A percentile compares a stretch with the other conserved stretches of the same genome.
phyloP scores from a whole-genome alignment of 2,329 filamentous ascomycete genomes.

The Sordariomycetes sp. region DNA sequence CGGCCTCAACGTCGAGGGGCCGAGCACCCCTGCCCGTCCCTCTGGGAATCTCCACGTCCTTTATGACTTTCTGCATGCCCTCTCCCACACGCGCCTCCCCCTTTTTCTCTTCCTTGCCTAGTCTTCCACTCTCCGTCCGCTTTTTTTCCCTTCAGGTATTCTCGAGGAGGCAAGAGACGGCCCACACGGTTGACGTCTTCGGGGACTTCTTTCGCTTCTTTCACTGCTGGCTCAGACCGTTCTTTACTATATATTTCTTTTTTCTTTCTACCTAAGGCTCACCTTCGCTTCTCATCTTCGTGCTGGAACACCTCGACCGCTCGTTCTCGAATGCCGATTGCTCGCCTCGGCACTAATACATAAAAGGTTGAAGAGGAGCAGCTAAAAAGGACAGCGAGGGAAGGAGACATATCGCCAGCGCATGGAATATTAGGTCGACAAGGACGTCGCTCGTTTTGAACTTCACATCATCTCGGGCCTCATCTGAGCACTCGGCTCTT shows the following conservation, averaged over 20 bases:
- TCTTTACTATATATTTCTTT: constrained; percentile 17
- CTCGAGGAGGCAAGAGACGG: constrained; percentile 3
- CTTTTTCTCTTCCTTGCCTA: constrained; percentile 12
- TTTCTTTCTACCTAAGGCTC: constrained; percentile 7
- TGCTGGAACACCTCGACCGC: neutral
- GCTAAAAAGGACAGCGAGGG: neutral
- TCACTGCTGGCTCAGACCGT: constrained; percentile 48
- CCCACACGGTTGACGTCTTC: neutral
- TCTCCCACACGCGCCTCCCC: neutral
- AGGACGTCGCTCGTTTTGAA: neutral
- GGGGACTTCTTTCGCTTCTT: constrained; percentile 23
- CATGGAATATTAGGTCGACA: neutral
- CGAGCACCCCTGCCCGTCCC: neutral
- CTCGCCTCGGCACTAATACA: neutral
- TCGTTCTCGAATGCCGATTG: neutral
- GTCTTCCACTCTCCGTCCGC: constrained; percentile 8
- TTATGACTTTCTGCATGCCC: constrained; percentile 4
- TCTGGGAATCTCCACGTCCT: neutral
- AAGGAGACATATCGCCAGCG: neutral
- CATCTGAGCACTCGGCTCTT: neutral
- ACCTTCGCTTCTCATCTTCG: neutral
- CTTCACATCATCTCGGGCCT: neutral
- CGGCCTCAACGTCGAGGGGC: neutral
- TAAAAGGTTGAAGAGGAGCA: neutral
- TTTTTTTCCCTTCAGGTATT: constrained; percentile 2